Evolutionary conservation across 2,329 filamentous ascomycete genomes (phyloP), one percentile per base, ranked within the genome.

Genomic region (Orbilia javanica): DNA sequence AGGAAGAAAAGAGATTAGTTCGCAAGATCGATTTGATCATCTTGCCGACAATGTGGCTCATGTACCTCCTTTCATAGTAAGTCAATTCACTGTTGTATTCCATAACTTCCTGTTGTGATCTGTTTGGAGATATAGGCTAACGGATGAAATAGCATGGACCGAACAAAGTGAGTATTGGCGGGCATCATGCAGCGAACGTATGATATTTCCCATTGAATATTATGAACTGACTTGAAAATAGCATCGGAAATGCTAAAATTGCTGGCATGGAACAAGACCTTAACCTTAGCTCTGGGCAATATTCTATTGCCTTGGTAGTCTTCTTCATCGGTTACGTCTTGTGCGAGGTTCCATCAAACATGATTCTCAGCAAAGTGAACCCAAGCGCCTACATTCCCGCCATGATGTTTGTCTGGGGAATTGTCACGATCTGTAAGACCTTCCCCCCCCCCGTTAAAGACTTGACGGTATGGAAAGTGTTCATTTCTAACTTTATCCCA

Each of bases 331-430:
- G 83, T 36, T 88, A 89, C 80, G 85, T 89, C 44, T 80, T 87
- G 13, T 88, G 87, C 79, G 87, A 89, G 80, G 84, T 88, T 0
- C 87, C 87, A 0, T 87, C 85, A 67, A 89, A 77, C 82, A 86
- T 89, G 81, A 83, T 88, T n/a, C 84, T 89, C 27, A 84, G 85
- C 39, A 84, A 84, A 42, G 85, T 85, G 18, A 84, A 84, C 50
- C 88, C 87, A 0, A 87, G 86, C 0, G 80, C 86, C n/a, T 89
- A 87, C 80, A 82, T 87, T 0, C 85, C 87, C 0, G 80, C 81
- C 6, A 86, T 88, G 80, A 88, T 90, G 88, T 82, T 86, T 3
- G 80, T 86, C 1, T 90, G 89, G 89, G 86, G 87, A 29, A 80
- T 81, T 0, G 81, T 87, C 27, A 86, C 87, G 36, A 87, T 86